Evolutionary conservation across 176 grass and related monocot species (phyloP).

Genomic region (Aechmea fasciata): DNA sequence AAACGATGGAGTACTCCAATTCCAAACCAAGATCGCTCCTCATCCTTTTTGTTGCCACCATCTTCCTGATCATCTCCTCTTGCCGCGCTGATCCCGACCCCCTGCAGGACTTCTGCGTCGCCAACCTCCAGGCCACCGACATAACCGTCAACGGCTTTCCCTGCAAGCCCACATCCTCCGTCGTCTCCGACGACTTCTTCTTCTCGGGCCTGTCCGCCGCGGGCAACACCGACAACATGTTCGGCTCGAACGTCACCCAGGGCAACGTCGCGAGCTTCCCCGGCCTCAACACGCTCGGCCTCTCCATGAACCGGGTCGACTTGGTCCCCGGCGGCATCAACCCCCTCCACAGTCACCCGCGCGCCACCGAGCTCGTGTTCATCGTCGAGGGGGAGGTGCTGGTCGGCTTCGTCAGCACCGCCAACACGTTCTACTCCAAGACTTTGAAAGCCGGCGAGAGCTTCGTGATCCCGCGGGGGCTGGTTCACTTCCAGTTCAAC

Average conservation of each 20-base stretch:
- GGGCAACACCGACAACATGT: constrained; percentile 29
- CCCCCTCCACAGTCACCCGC: constrained; percentile 75
- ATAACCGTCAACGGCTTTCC: constrained; percentile 17
- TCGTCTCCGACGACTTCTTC: constrained; percentile 80
- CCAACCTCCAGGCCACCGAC: background rate
- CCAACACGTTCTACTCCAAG: constrained; percentile 10
- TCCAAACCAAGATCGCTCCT: background rate
- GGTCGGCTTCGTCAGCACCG: constrained; percentile 21
- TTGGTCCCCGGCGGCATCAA: constrained; percentile 70
- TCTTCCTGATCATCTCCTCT: background rate
- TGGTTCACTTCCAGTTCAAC: constrained; percentile 21
- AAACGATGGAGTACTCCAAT: background rate
- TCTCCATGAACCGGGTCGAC: constrained; percentile 84
- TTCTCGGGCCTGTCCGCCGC: constrained; percentile 25
- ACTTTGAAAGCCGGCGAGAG: background rate
- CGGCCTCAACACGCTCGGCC: constrained; percentile 70
- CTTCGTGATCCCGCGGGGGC: constrained; percentile 10
- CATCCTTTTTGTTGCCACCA: background rate
- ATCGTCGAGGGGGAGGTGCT: constrained; percentile 36
- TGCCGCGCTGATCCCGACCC: constrained; percentile 45
- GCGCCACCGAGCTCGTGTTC: constrained; percentile 53
- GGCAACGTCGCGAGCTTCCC: constrained; percentile 69
- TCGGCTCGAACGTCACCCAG: constrained; percentile 12
- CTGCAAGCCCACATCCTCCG: constrained; percentile 49
- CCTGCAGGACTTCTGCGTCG: constrained; percentile 81